Conservation (phyloP, 176 grass and related monocot species). For the Oryza meyeriana region DNA sequence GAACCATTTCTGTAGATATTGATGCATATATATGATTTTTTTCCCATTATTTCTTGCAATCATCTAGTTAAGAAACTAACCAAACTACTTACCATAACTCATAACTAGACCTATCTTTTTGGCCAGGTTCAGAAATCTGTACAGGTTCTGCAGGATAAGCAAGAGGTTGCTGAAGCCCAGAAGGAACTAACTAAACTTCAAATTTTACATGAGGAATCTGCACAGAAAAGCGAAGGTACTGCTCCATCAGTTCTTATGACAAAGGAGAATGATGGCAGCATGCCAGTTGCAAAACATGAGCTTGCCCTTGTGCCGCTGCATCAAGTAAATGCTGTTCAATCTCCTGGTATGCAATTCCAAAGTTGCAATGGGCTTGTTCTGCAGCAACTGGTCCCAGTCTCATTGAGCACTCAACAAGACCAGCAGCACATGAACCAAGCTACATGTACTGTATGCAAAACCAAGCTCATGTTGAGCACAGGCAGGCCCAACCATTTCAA, state of each 20-base stretch:
- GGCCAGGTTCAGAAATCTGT: conserved; percentile 79
- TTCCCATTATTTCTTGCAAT: background rate
- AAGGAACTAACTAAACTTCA: conserved; percentile 83
- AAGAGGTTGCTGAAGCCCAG: conserved; percentile 73
- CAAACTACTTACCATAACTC: background rate
- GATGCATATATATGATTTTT: background rate
- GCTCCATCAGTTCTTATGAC: conserved; percentile 45
- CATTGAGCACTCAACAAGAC: conserved; percentile 44
- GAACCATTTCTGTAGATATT: background rate
- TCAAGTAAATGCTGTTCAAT: conserved; percentile 43
- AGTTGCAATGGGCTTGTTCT: conserved; percentile 53
- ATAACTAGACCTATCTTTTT: conserved; percentile 17
- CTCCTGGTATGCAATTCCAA: conserved; percentile 51
- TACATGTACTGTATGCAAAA: conserved; percentile 44
- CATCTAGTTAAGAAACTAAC: background rate
- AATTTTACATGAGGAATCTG: conserved; percentile 53
- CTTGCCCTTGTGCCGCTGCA: conserved; percentile 69
- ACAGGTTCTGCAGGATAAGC: conserved; percentile 78
- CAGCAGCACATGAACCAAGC: conserved; percentile 40
- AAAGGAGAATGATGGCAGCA: conserved; percentile 48
- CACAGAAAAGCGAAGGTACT: conserved; percentile 57
- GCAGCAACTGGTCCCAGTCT: conserved; percentile 47
- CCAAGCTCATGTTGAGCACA: conserved; percentile 37
- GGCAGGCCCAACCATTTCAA: conserved; percentile 42
- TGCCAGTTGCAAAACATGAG: conserved; percentile 48